phyloP scores from a whole-genome alignment of 768 basidiomycete genomes.

The Trametes cubensis region DNA sequence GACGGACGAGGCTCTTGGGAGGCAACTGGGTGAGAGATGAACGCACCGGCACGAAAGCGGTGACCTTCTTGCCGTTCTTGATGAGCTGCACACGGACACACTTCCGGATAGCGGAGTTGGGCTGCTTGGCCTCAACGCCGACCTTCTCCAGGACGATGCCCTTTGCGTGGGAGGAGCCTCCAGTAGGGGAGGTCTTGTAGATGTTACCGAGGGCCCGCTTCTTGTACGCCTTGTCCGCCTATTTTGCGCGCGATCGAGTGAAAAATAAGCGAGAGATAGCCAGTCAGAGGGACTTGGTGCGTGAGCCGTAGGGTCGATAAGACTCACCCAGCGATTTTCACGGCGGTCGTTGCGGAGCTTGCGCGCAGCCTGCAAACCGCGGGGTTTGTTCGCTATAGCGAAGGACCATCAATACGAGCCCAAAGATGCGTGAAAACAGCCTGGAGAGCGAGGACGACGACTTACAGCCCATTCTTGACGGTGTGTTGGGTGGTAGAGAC shows the following conservation, averaged over 20 bases:
- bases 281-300: neutral
- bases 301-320: neutral
- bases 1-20: slow-evolving; percentile 7
- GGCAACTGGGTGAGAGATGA: slow-evolving; percentile 1
- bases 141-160: slow-evolving; percentile 99
- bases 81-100: slow-evolving; percentile 99
- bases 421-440: neutral
- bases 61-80: slow-evolving; percentile 99
- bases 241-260: slow-evolving; percentile 4
- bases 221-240: slow-evolving; percentile 99
- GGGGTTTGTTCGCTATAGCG: slow-evolving; percentile 90
- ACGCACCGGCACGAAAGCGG: slow-evolving; percentile 97
- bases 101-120: slow-evolving; percentile 99
- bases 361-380: slow-evolving; percentile 98
- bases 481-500: slow-evolving; percentile 49
- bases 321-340: slow-evolving; percentile 94
- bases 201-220: slow-evolving; percentile 99
- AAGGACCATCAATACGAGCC: slow-evolving; percentile 19
- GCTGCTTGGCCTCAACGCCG: slow-evolving; percentile 99
- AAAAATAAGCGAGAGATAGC: neutral
- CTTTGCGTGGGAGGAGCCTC: slow-evolving; percentile 99
- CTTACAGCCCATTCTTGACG: slow-evolving; percentile 84
- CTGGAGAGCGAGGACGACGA: slow-evolving; percentile 34
- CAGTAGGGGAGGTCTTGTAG: slow-evolving; percentile 99
- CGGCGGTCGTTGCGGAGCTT: slow-evolving; percentile 94